Evolutionary conservation across 129 eudicot species (phyloP).

Genomic region (Flaveria linearis): DNA sequence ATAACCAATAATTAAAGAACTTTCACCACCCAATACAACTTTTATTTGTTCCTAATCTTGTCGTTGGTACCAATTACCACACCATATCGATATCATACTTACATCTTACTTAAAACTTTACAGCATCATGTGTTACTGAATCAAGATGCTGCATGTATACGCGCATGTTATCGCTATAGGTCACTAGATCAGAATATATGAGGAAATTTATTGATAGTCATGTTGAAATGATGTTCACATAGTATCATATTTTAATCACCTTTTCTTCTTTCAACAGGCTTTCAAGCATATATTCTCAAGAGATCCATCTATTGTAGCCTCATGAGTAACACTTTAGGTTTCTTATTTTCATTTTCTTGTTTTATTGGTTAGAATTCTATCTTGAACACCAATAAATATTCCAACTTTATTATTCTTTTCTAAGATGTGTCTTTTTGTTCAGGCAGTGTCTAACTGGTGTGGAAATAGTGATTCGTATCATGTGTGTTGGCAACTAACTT

Average conservation of each 20-base stretch:
- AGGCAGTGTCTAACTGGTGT: conserved; percentile 41
- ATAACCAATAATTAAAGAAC: background rate
- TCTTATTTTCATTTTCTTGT: conserved; percentile 29
- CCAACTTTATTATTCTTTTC: conserved; percentile 37
- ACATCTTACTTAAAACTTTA: background rate
- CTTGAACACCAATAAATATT: conserved; percentile 21
- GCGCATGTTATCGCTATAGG: conserved; percentile 17
- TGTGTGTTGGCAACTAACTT: conserved; percentile 31
- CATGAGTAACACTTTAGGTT: conserved; percentile 25
- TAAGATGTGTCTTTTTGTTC: conserved; percentile 32
- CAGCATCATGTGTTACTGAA: conserved; percentile 8
- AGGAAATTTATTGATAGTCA: conserved; percentile 29
- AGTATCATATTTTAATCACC: conserved; percentile 24
- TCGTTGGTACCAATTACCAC: background rate
- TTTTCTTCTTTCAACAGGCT: conserved; percentile 37
- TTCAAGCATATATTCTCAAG: conserved; percentile 40
- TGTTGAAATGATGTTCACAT: conserved; percentile 46
- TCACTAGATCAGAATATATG: conserved; percentile 35
- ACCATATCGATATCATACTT: conserved; percentile 1
- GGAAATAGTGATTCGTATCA: conserved; percentile 20
- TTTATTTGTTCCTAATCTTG: background rate
- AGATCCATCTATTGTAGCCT: conserved; percentile 24
- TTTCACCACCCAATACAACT: background rate
- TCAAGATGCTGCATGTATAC: conserved; percentile 24
- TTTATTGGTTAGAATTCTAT: conserved; percentile 14